These are phyloP conservation scores for Solanum chmielewskii DNA, from an alignment of 257 asterid species.

Conservation along the genomic window DNA sequence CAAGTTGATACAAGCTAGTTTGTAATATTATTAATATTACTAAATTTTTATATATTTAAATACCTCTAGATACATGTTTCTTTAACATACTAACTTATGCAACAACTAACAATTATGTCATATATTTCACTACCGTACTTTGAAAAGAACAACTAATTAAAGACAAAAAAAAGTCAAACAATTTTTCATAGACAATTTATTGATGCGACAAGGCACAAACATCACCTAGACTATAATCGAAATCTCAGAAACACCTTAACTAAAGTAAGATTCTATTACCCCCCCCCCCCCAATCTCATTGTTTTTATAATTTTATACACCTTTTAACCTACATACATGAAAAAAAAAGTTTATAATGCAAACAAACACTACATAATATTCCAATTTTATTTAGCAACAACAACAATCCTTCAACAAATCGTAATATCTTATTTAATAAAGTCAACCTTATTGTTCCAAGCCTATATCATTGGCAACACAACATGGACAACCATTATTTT, in stretches of 20 bases:
- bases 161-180: not conserved
- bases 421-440: not conserved
- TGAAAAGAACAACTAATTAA: not conserved
- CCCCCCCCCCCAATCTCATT: no score
- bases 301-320: no score
- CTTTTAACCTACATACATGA: no score
- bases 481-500: not conserved
- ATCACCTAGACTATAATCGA: no score
- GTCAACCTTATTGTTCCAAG: not conserved
- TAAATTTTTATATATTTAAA: no score
- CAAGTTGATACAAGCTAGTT: not conserved
- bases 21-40: no score
- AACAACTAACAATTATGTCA: not conserved
- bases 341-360: not conserved
- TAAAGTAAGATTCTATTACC: no score
- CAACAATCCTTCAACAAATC: not conserved
- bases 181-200: no score
- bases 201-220: no score
- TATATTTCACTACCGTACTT: not conserved
- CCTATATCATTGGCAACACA: not conserved
- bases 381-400: not conserved
- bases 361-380: not conserved
- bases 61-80: not conserved
- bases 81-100: not conserved
- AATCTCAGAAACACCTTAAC: no score